Conservation (phyloP, 495 filamentous ascomycete genomes). For the Xylaria longipes region DNA sequence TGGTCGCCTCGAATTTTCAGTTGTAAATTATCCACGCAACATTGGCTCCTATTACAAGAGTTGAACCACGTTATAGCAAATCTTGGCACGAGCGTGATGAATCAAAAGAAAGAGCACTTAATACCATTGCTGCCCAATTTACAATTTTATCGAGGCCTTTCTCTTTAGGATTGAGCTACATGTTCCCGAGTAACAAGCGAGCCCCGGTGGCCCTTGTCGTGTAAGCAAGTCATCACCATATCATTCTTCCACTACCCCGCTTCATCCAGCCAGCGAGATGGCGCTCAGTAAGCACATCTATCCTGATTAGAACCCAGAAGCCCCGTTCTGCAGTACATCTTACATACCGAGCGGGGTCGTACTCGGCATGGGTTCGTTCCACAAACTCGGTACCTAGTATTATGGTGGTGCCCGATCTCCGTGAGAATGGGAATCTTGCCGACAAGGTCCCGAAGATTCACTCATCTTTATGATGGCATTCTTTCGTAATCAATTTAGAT, state of each 20-base stretch:
- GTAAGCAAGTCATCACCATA: conserved; percentile 3
- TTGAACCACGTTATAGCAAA: background rate
- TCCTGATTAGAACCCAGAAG: background rate
- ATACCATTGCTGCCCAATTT: background rate
- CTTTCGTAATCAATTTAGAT: background rate
- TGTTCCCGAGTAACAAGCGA: background rate
- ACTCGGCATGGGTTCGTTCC: conserved; percentile 18
- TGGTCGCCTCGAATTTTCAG: background rate
- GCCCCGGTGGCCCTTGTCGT: background rate
- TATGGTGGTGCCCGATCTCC: background rate
- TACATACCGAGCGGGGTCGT: background rate
- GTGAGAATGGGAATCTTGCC: background rate
- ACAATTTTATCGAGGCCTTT: background rate
- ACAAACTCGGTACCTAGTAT: conserved; percentile 12
- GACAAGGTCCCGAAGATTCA: background rate
- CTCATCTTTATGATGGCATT: background rate
- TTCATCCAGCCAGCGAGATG: background rate
- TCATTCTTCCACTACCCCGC: conserved; percentile 9
- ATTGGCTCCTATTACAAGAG: background rate
- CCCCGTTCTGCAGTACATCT: background rate
- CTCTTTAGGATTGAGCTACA: background rate
- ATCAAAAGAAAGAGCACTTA: background rate
- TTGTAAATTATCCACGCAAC: background rate
- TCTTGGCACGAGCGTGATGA: background rate
- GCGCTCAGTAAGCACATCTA: conserved; percentile 5